These are phyloP conservation scores for Lithohypha guttulata DNA, from an alignment of 2,329 filamentous ascomycete genomes.

Conservation along the genomic window DNA sequence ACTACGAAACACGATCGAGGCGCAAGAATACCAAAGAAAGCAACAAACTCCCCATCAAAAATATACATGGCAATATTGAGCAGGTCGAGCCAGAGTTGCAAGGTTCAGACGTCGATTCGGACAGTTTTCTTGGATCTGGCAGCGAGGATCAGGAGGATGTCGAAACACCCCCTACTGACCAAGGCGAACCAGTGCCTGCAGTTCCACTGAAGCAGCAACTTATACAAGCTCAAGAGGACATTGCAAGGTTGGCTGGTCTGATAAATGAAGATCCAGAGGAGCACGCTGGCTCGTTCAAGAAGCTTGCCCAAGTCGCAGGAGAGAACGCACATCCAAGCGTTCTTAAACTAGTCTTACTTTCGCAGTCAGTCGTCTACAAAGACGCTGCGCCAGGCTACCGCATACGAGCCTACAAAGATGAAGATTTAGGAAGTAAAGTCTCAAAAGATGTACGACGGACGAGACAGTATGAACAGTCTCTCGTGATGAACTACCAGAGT, in stretches of 20 bases:
- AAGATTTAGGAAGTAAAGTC: constrained; percentile 64
- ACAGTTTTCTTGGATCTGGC: constrained; percentile 52
- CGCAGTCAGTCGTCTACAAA: constrained; percentile 84
- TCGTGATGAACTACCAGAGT: constrained; percentile 72
- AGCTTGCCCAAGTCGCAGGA: constrained; percentile 60
- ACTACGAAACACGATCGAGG: constrained; percentile 71
- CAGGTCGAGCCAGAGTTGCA: constrained; percentile 38
- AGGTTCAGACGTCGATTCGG: constrained; percentile 43
- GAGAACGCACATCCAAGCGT: constrained; percentile 54
- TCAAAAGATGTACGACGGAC: constrained; percentile 84
- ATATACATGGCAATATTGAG: constrained; percentile 62
- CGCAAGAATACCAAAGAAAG: constrained; percentile 69
- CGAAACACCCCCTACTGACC: constrained; percentile 26
- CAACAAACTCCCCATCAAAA: constrained; percentile 76
- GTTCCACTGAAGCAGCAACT: constrained; percentile 71
- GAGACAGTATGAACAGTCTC: constrained; percentile 73
- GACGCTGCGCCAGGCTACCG: constrained; percentile 94
- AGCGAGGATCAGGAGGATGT: constrained; percentile 43
- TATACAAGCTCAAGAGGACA: constrained; percentile 76
- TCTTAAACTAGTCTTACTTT: constrained; percentile 74
- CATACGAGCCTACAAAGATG: constrained; percentile 71
- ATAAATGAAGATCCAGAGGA: constrained; percentile 93
- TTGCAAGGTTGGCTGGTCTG: constrained; percentile 67
- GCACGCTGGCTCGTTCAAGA: constrained; percentile 67
- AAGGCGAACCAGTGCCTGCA: constrained; percentile 46